Evolutionary conservation across 768 basidiomycete genomes (phyloP).

Genomic region (Amanita molliuscula): DNA sequence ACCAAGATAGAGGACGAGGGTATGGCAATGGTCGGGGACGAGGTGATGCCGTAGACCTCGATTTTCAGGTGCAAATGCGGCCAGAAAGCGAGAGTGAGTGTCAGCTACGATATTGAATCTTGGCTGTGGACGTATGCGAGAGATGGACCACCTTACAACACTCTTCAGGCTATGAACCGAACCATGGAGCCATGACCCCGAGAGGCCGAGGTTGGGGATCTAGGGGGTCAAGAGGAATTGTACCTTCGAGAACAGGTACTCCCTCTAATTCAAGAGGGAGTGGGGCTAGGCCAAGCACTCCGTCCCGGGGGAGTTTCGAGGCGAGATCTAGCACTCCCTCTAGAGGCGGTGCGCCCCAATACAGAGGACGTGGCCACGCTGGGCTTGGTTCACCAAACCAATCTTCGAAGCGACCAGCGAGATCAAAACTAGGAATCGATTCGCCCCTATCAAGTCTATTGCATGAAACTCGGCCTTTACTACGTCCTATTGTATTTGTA

Average conservation of each 20-base stretch:
- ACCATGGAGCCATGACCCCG: background rate
- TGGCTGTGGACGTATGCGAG: background rate
- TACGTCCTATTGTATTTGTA: conserved; percentile 65
- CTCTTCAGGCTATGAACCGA: background rate
- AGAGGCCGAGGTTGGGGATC: conserved; percentile 1
- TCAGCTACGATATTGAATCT: background rate
- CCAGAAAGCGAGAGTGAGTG: conserved; percentile 15
- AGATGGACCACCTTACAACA: background rate
- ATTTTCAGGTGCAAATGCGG: conserved; percentile 5
- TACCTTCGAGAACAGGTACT: conserved; percentile 3
- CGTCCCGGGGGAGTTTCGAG: background rate
- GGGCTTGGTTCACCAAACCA: conserved; percentile 10
- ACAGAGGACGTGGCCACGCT: conserved; percentile 12
- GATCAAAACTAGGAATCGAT: conserved; percentile 23
- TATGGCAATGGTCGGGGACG: conserved; percentile 16
- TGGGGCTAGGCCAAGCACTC: conserved; percentile 9
- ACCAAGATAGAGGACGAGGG: conserved; percentile 16
- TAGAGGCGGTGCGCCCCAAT: conserved; percentile 11
- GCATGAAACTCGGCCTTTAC: conserved; percentile 45
- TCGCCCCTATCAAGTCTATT: conserved; percentile 47
- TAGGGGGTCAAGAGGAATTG: background rate
- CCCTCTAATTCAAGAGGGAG: conserved; percentile 5
- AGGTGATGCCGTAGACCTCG: conserved; percentile 10
- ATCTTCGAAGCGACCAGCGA: conserved; percentile 10
- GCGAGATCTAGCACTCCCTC: conserved; percentile 10